Base-by-base conservation (phyloP, 768 basidiomycete species). In the Pleurotus sapidus region DNA sequence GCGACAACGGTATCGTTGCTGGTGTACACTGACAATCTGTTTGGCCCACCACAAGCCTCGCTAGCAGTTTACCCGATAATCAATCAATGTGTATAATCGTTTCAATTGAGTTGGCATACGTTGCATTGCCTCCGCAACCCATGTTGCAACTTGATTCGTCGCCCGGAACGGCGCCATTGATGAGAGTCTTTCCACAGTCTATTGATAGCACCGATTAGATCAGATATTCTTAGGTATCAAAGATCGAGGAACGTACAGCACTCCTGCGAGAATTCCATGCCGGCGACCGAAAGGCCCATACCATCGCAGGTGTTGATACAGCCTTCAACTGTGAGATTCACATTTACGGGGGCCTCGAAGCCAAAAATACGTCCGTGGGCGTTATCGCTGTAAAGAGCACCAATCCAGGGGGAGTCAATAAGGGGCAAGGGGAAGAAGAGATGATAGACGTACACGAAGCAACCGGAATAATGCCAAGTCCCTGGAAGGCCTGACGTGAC, bases 171-270 rank as follows among this genome's bases (percentile, higher is more conserved):
- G 88, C 90, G 8, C 86, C 87, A 27, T 81, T 76, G 11, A 84
- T 73, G 47, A 93, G 72, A 9, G 74, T 70, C 64, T 91, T 77
- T 2, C 89, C 90, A 61, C 93, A 95, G 71, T 84, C 88, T 89
- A 59, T 12, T 51, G 42, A 56, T 30, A 43, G n/a, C 5, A 38
- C 1, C 27, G 37, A 56, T 46, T 20, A 53, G 25, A 3, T n/a
- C 15, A 18, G n/a, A 49, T 24, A 17, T 25, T 18, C 24, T 49
- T 47, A 38, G 17, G 8, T 53, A 37, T 15, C 30, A 11, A 39
- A 27, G 17, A 8, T 12, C 8, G 38, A 30, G 18, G 18, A 5
- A 74, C 77, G 57, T 66, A 82, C 80, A 78, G 69, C 77, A 83
- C 67, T 81, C 72, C 58, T 70, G 74, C 64, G 40, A 11, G 23